Evolutionary conservation across 352 stramenopile species (phyloP).

Genomic region (Globisporangium emineosum): DNA sequence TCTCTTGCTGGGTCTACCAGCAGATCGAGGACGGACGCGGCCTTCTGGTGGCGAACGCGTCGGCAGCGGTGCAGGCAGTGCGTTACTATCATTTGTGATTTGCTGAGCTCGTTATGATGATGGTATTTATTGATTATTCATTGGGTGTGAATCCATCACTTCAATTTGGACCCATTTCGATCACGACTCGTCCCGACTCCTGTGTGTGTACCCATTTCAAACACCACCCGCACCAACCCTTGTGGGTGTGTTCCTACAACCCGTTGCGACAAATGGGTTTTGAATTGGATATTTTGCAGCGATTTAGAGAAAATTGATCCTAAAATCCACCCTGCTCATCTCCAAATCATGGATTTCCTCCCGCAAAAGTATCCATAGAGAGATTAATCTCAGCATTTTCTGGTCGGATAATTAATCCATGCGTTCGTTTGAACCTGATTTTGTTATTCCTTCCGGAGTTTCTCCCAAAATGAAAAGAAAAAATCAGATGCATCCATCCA

Average conservation of each 20-base stretch:
- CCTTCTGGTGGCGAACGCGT: background rate
- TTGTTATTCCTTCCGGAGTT: too few species aligned
- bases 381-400: too few species aligned
- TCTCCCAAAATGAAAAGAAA: too few species aligned
- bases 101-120: too few species aligned
- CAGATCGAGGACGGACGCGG: constrained; percentile 9
- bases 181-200: background rate
- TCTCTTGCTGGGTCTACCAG: constrained; percentile 20
- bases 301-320: background rate
- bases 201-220: background rate
- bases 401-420: too few species aligned
- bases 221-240: background rate
- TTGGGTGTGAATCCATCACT: too few species aligned
- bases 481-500: background rate
- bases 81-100: constrained; percentile 4
- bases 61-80: constrained; percentile 8
- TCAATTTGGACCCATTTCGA: background rate
- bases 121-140: too few species aligned
- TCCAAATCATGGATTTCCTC: too few species aligned
- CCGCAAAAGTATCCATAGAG: too few species aligned
- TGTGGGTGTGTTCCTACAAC: background rate
- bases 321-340: too few species aligned
- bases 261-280: background rate
- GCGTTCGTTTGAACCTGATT: too few species aligned
- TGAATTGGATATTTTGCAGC: too few species aligned